Percentiles rank a stretch among this genome's conserved stretches.
These are phyloP conservation scores for Aspergillus ochraceus DNA, from an alignment of 2,329 filamentous ascomycete species.

Conservation along the genomic window DNA sequence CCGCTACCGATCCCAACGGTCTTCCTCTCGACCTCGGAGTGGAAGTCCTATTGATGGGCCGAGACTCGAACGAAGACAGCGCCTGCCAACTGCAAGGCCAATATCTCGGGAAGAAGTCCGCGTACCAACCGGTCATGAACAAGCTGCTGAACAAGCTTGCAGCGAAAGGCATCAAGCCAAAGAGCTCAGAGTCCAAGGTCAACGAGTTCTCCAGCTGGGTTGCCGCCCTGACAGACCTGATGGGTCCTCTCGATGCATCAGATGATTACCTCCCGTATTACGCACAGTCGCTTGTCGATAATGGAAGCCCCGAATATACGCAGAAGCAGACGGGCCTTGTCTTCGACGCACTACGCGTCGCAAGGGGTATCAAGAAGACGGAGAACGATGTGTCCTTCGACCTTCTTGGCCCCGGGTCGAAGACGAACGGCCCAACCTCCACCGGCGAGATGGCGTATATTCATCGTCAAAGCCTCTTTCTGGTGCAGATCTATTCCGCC, in stretches of 20 bases:
- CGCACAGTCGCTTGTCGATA: slow-evolving; percentile 6
- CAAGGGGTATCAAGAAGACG: not conserved
- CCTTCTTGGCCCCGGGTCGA: not conserved
- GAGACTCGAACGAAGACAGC: not conserved
- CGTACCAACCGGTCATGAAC: slow-evolving; percentile 1
- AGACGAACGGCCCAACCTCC: not conserved
- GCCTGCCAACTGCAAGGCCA: slow-evolving; percentile 2
- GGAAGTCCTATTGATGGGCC: slow-evolving; percentile 5
- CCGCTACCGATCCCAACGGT: not conserved
- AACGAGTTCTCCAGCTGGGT: slow-evolving; percentile 4
- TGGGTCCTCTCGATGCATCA: slow-evolving; percentile 7
- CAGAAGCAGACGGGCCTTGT: not conserved
- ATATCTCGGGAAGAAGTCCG: slow-evolving; percentile 1
- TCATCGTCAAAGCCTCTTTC: slow-evolving; percentile 1
- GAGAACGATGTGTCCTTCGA: slow-evolving; percentile 8
- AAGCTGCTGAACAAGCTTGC: not conserved
- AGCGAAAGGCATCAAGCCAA: not conserved
- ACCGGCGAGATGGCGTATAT: slow-evolving; percentile 6
- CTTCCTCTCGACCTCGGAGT: slow-evolving; percentile 1
- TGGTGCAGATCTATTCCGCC: slow-evolving; percentile 5
- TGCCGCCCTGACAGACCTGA: slow-evolving; percentile 8
- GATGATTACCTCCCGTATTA: slow-evolving; percentile 8
- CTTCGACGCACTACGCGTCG: slow-evolving; percentile 1
- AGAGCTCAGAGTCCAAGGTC: not conserved
- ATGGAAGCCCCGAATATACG: slow-evolving; percentile 1